Base-by-base conservation (phyloP, 495 filamentous ascomycete genomes). In the Xylaria flabelliformis region DNA sequence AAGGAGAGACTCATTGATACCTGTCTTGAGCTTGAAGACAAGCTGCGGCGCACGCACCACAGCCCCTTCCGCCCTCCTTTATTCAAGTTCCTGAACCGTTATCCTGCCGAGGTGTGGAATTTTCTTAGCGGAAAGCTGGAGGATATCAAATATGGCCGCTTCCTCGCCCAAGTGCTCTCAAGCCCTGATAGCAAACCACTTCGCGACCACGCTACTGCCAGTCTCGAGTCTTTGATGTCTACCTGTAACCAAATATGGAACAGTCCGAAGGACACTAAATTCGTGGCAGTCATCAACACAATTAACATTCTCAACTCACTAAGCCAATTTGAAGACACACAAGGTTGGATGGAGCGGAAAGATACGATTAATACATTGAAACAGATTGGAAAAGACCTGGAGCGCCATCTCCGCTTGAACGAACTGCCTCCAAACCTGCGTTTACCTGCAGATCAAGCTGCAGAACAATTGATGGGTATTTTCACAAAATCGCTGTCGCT, bases 41-140 rank as follows among this genome's bases (percentile, higher is more conserved):
- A 92, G 67, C 84, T 99, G 34, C 89, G 96, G 26, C 85, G 96
- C 74, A 99, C 96, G 3, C 91, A 93, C n/a, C 91, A 92, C 74
- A 97, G 94, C 77, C 95, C 97, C 2, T 98, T 99, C 83, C 85
- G 96, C 36, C 90, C 90, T 65, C 97, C 96, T 6, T 86, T 99
- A n/a, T 91, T 97, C 76, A 94, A 94, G 76, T 98, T 97, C 79
- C 86, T 99, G 62, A 97, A 97, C 80, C 88, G 92, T 24, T 99
- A 97, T 77, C 93, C 96, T 0, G 90, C 91, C 55, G 95, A 98
- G 72, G 91, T 93, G 21, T 94, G 94, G 90, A 81, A 87, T 2
- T 92, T 94, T 78, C 91, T 97, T 74, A 81, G 89, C 7, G 86
- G 88, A 53, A 91, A 90, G 74, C 83, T 98, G 69, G 89, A 91